A percentile compares a stretch with the other conserved stretches of the same genome.
Conservation (phyloP, 1,284 basidiomycete species). For the Puccinia brachypodii region DNA sequence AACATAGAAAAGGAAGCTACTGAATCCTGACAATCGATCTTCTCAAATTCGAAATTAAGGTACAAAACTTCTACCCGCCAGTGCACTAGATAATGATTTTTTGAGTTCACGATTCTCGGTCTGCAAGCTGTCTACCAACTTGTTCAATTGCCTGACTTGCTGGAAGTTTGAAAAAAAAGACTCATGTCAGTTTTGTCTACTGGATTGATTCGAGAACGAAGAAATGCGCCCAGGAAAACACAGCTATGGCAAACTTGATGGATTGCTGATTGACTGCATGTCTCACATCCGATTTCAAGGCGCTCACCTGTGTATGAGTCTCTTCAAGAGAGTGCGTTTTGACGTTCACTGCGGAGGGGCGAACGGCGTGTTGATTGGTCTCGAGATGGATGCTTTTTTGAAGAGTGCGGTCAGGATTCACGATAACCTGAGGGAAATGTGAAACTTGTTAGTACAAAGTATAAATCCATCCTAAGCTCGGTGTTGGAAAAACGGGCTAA, state of each 20-base stretch:
- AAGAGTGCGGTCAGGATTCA: not conserved
- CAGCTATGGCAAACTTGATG: not conserved
- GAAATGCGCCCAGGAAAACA: not conserved
- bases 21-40: no score
- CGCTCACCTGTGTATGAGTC: not conserved
- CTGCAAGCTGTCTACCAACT: conserved; percentile 3
- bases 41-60: not conserved
- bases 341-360: not conserved
- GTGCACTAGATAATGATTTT: not conserved
- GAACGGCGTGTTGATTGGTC: not conserved
- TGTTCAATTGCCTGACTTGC: not conserved
- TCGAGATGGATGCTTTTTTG: not conserved
- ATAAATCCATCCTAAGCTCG: not conserved
- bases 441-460: not conserved
- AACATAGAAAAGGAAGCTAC: no score
- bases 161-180: not conserved
- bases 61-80: not conserved
- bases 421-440: not conserved
- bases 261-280: no score
- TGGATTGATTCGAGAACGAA: not conserved
- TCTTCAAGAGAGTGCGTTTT: not conserved
- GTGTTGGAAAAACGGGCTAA: not conserved
- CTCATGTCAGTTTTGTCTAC: not conserved
- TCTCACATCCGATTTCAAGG: not conserved
- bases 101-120: conserved; percentile 2